These are phyloP conservation scores for Cercospora beticola DNA, from an alignment of 2,329 filamentous ascomycete genomes.

Conservation along the genomic window DNA sequence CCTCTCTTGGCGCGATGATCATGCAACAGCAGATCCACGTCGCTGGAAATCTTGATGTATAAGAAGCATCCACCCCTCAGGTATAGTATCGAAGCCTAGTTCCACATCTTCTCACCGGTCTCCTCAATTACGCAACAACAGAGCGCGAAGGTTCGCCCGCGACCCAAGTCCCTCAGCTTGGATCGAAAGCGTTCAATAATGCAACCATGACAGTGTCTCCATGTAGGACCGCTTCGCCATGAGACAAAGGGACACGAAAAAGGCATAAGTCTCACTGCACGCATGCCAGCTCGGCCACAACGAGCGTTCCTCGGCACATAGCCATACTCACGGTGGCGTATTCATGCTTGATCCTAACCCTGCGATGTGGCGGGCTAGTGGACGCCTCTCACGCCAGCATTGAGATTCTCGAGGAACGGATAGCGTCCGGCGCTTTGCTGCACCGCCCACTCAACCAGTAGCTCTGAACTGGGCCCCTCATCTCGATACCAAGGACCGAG, in stretches of 20 bases:
- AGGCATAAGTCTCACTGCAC: neutral
- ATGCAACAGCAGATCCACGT: neutral
- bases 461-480: neutral
- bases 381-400: neutral
- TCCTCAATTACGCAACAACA: neutral
- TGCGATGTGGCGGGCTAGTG: neutral
- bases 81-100: neutral
- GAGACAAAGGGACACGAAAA: neutral
- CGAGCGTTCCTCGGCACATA: neutral
- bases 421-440: neutral
- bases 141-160: neutral
- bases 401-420: neutral
- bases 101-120: neutral
- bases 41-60: neutral
- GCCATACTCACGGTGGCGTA: neutral
- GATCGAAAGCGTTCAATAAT: neutral
- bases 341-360: neutral
- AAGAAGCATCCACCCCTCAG: neutral
- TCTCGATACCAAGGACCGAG: conserved; percentile 9
- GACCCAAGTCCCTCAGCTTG: neutral
- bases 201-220: neutral
- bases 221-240: neutral
- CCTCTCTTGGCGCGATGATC: neutral
- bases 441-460: neutral
- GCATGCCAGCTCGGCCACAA: neutral